These are phyloP conservation scores for Erysimum cheiri DNA, from an alignment of 441 rosid genomes.

Conservation along the genomic window DNA sequence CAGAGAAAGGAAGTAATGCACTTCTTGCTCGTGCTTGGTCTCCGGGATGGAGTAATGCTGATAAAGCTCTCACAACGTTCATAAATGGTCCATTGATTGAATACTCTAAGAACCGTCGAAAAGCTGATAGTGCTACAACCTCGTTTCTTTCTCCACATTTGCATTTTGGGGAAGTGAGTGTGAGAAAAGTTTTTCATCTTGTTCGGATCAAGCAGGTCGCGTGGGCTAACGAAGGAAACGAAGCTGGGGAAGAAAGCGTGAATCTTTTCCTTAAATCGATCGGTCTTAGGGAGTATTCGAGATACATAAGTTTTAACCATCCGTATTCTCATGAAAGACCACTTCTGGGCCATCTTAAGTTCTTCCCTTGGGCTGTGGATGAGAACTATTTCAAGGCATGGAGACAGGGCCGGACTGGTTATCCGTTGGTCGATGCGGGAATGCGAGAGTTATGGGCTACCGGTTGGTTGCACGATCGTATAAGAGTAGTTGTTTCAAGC, in stretches of 20 bases:
- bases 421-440: conserved; percentile 95
- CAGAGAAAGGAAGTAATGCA: conserved; percentile 95
- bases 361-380: conserved; percentile 89
- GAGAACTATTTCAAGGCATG: conserved; percentile 94
- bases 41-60: conserved; percentile 95
- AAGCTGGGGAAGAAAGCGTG: conserved; percentile 90
- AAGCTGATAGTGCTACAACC: conserved; percentile 98
- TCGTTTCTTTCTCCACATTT: conserved; percentile 94
- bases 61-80: conserved; percentile 87
- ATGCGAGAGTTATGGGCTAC: conserved; percentile 99
- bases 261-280: conserved; percentile 91
- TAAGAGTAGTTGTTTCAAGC: conserved; percentile 94
- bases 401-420: conserved; percentile 99
- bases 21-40: conserved; percentile 99
- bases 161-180: conserved; percentile 97
- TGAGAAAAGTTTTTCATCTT: conserved; percentile 90
- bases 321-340: conserved; percentile 93
- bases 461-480: conserved; percentile 97
- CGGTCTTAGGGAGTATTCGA: conserved; percentile 95
- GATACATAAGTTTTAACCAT: conserved; percentile 95
- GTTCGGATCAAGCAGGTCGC: conserved; percentile 90
- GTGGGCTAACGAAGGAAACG: conserved; percentile 97
- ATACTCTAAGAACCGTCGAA: conserved; percentile 84
- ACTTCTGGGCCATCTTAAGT: conserved; percentile 91
- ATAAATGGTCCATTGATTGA: conserved; percentile 89